Percentiles rank a stretch among this genome's conserved stretches.
phyloP scores from a whole-genome alignment of 2,329 filamentous ascomycete genomes.

The Aspergillus texensis region DNA sequence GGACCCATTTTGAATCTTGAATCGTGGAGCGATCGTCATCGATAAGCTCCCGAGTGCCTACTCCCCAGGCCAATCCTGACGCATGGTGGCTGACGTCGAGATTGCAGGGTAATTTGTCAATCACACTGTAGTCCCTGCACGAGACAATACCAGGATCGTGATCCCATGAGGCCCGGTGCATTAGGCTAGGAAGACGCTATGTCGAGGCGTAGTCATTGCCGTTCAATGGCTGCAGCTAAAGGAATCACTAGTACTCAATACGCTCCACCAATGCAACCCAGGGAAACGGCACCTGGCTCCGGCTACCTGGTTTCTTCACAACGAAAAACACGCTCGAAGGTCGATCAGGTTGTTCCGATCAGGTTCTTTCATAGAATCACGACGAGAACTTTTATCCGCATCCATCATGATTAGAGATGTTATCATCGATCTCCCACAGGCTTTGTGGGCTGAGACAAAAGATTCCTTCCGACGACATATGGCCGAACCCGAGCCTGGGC shows the following conservation, averaged over 20 bases:
- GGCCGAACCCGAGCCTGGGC: not conserved
- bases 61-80: constrained; percentile 1
- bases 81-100: constrained; percentile 1
- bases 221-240: not conserved
- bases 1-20: not conserved
- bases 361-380: not conserved
- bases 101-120: constrained; percentile 5
- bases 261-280: not conserved
- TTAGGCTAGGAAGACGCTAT: not conserved
- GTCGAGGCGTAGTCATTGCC: not conserved
- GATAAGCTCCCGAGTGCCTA: not conserved
- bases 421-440: not conserved
- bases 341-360: not conserved
- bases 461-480: not conserved
- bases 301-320: not conserved
- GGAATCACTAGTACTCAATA: not conserved
- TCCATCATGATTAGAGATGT: not conserved
- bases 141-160: constrained; percentile 6
- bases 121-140: constrained; percentile 1
- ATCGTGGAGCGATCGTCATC: constrained; percentile 2
- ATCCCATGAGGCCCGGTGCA: not conserved
- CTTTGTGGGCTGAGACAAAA: not conserved
- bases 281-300: not conserved
- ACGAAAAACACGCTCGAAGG: not conserved
- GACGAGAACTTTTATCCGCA: not conserved